Evolutionary conservation across 345 rosid species (phyloP), one percentile per base, ranked within the genome.

Genomic region (Aurinia saxatilis): DNA sequence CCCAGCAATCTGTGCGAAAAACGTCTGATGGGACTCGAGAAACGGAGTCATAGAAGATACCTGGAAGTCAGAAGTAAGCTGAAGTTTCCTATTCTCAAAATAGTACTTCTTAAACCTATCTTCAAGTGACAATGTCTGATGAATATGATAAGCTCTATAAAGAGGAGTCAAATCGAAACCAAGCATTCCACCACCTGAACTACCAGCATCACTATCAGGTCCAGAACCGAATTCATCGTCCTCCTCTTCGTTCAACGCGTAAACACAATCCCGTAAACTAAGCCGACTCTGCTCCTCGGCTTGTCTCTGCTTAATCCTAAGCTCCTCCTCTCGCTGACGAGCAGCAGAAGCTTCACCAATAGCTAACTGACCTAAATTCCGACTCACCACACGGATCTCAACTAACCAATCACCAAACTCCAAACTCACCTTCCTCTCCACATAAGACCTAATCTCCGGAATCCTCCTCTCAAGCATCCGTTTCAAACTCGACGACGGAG

Each of bases 391-490:
- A 16, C 99, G 91, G 77, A 93, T 90, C 82, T 87, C 99, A 15
- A 93, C 99, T 14, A 93, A 77, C 99, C 99, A 93, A 75, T 93
- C 90, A 1, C 96, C 87, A 12, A 93, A 84, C 60, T 90, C 97
- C 73, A 85, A 87, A 61, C 73, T 90, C 42, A 90, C 90, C 51
- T 87, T 93, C 79, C 85, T 79, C 83, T 87, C 95, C 50, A 87
- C 87, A 66, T 80, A 72, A 40, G 82, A 78, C 57, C 99, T 76
- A 61, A 90, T 84, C 45, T 82, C 81, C 10, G 99, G 97, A 39
- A 87, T 93, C 76, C 80, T 84, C 65, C 70, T 78, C 85, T 87
- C 97, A 41, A 93, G 69, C 99, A 93, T 93, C 74, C 81, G 79
- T 57, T 76, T 87, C 67, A 93, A 14, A 19, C 92, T 84, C 29